Base-by-base conservation (phyloP, 495 filamentous ascomycete species). In the Bathelium albidoporum region DNA sequence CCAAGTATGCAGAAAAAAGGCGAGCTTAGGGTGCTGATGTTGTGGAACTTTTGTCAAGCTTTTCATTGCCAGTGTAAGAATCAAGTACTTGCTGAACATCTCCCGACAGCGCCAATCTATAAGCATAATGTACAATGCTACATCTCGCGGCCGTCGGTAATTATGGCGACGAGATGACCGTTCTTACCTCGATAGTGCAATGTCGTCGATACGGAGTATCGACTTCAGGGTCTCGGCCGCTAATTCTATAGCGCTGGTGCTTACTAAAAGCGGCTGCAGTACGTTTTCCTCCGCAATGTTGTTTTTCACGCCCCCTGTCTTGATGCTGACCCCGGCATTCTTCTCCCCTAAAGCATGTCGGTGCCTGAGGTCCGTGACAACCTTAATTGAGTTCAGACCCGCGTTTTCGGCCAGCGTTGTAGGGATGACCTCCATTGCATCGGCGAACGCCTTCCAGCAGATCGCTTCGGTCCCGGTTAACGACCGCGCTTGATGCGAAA, bases 211-310 rank as follows among this genome's bases (percentile, higher is more conserved):
- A 78, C 92, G 86, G 77, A 97, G 83, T 76, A 97, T 88, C 91
- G 97, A 95, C 83, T 97, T 98, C 67, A 96, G 91, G 62, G 94
- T 97, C 81, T 98, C 94, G 1, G 90, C 90, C 41, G 95, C 94
- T 72, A 98, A 77, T 79, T 98, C 91, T 72, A 98, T 93, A 2
- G 94, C 91, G 74, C 92, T 97, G 41, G 94, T 98, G 80, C 89
- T 95, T 55, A 98, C 94, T 60, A 98, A 76, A 73, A 98, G 78
- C 11, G 94, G 94, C 80, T 98, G 94, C 75, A 98, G 79, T 58
- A 98, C 95, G 68, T 96, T 97, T 82, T 98, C 94, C 70, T 96
- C 95, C 53, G 88, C 87, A 66, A 96, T 96, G 73, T 96, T 90
- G 61, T 86, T 83, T 82, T 95, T 95, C 52, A 98, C 95, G 60